Evolutionary conservation across 805 yeast species (phyloP).

Genomic region (Ogataea glucozyma): DNA sequence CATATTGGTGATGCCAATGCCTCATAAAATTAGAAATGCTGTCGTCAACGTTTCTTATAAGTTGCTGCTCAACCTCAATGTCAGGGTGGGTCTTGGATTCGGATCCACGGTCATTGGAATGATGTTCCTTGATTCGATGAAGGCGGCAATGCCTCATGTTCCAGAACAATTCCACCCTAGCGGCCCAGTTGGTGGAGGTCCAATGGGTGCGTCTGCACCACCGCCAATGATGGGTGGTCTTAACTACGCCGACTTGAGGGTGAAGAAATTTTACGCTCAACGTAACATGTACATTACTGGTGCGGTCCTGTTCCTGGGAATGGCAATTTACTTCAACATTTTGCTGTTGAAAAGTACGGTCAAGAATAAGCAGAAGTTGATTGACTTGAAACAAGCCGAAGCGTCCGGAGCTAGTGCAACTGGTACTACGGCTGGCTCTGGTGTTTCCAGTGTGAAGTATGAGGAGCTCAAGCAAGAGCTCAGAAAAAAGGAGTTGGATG

Average conservation of each 20-base stretch:
- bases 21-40: constrained; percentile 41
- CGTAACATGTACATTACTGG: constrained; percentile 58
- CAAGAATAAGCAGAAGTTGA: constrained; percentile 32
- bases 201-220: constrained; percentile 6
- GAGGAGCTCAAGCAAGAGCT: constrained; percentile 22
- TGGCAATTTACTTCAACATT: constrained; percentile 47
- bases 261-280: constrained; percentile 56
- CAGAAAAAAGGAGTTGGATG: constrained; percentile 23
- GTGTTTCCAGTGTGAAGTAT: constrained; percentile 30
- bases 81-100: constrained; percentile 44
- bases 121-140: constrained; percentile 49
- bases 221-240: constrained; percentile 15
- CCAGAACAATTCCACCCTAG: constrained; percentile 10
- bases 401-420: constrained; percentile 42
- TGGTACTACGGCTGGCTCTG: constrained; percentile 36
- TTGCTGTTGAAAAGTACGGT: constrained; percentile 47
- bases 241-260: constrained; percentile 35
- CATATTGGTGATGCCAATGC: constrained; percentile 50
- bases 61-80: constrained; percentile 38
- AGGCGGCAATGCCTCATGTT: constrained; percentile 26
- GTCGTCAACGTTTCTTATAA: constrained; percentile 37
- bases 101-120: constrained; percentile 40
- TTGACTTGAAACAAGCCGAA: constrained; percentile 10
- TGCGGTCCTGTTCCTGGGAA: constrained; percentile 49
- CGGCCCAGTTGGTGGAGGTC: constrained; percentile 1